These are phyloP conservation scores for Paraphaeosphaeria sporulosa DNA, from an alignment of 2,329 filamentous ascomycete species.

Conservation along the genomic window DNA sequence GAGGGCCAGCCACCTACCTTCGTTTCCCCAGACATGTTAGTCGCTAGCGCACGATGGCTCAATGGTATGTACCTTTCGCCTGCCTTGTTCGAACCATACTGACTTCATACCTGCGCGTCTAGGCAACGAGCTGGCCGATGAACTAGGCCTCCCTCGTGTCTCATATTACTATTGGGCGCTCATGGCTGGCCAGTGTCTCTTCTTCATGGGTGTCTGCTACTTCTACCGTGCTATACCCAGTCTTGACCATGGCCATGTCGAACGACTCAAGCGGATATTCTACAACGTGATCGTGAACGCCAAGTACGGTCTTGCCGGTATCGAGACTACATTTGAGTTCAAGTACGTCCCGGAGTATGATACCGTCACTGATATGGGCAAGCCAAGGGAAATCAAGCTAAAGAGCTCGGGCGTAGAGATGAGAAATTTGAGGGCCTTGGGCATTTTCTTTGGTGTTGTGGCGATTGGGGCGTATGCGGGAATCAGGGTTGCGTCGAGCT, in stretches of 20 bases:
- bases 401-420: slow-evolving; percentile 52
- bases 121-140: slow-evolving; percentile 62
- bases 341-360: slow-evolving; percentile 70
- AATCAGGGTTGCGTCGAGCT: slow-evolving; percentile 33
- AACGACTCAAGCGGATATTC: slow-evolving; percentile 59
- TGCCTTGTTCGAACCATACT: too few relatives aligned
- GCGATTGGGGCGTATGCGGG: slow-evolving; percentile 33
- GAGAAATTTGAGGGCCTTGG: slow-evolving; percentile 57
- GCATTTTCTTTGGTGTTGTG: slow-evolving; percentile 47
- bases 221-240: slow-evolving; percentile 58
- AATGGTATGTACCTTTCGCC: slow-evolving; percentile 59
- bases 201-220: slow-evolving; percentile 67
- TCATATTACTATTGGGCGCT: slow-evolving; percentile 65
- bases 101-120: too few relatives aligned
- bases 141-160: slow-evolving; percentile 66
- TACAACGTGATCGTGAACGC: slow-evolving; percentile 69
- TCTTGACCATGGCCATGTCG: slow-evolving; percentile 62
- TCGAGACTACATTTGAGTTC: slow-evolving; percentile 72
- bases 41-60: slow-evolving; percentile 72
- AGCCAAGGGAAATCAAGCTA: slow-evolving; percentile 50
- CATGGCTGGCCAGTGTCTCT: slow-evolving; percentile 70
- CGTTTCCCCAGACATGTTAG: slow-evolving; percentile 70
- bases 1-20: slow-evolving; percentile 71
- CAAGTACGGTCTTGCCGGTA: slow-evolving; percentile 68
- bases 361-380: slow-evolving; percentile 58